Evolutionary conservation across 1,139 yeast species (phyloP), one percentile per base, ranked within the genome.

Genomic region (Debaryomycetaceae sp.): DNA sequence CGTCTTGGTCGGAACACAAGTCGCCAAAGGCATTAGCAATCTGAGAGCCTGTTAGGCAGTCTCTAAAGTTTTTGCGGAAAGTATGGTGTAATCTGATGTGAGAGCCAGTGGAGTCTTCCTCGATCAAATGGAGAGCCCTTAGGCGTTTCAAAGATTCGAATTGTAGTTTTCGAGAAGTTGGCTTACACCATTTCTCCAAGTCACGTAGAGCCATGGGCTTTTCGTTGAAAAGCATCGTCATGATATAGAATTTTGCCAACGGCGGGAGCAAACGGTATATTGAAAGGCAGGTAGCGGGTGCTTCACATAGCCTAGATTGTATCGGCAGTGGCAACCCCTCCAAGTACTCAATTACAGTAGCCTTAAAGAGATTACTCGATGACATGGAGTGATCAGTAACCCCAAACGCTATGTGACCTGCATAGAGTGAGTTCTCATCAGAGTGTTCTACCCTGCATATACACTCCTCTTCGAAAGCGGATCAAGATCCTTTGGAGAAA

Each of bases 241-340:
- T 80, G 30, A 90, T 75, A 44, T 80, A 77, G 53, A 85, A 80
- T 50, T 90, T 87, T 16, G 96, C 94, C 45, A 90, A 57, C 13
- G 90, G 77, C 0, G 98, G 95, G 19, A 92, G 63, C 36, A 90
- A 62, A 38, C 98, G 68, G 51, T 77, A 87, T 15, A 90, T 78
- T 3, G 98, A 93, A 29, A 90, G 62, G 49, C 97, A 87, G 32
- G 98, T 85, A 12, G 96, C 95, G 3, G 98, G 95, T 30, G 73
- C 63, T 34, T 56, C 65, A 53, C 81, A 90, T 16, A 90, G 66
- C 44, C 87, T 71, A 15, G 79, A 68, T 42, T 86, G 87, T 12
- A 86, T 85, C 5, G 79, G 62, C 44, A 79, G 85, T 2, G 97
- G 95, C 13, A 90, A 72, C 13, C 82, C 86, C 47, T 86, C 96